Percentiles rank a stretch among this genome's conserved stretches.
These are phyloP conservation scores for Heliocybe sulcata DNA, from an alignment of 1,284 basidiomycete species.

Conservation along the genomic window DNA sequence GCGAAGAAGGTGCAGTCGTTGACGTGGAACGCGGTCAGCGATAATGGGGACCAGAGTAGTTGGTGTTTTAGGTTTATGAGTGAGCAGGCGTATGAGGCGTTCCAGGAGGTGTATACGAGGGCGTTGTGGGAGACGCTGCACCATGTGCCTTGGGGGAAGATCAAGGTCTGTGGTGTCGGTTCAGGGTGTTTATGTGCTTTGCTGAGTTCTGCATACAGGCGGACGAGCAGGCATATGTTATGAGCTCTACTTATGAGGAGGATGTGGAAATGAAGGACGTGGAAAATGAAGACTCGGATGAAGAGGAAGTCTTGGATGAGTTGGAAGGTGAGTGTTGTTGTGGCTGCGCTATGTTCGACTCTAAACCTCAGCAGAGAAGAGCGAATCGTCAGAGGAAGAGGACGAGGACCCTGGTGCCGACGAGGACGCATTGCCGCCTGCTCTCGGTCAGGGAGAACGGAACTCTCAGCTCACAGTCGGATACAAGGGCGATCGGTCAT, in stretches of 20 bases:
- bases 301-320: slow-evolving; percentile 60
- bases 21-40: slow-evolving; percentile 77
- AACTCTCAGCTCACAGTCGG: slow-evolving; percentile 94
- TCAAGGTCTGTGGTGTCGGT: slow-evolving; percentile 50
- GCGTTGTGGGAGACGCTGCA: slow-evolving; percentile 84
- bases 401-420: slow-evolving; percentile 55
- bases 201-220: slow-evolving; percentile 27
- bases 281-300: slow-evolving; percentile 63
- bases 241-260: slow-evolving; percentile 61
- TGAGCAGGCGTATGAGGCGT: slow-evolving; percentile 52
- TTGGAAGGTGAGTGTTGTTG: slow-evolving; percentile 31
- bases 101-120: slow-evolving; percentile 64
- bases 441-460: slow-evolving; percentile 46
- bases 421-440: slow-evolving; percentile 30
- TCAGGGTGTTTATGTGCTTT: not conserved
- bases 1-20: slow-evolving; percentile 59
- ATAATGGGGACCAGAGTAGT: slow-evolving; percentile 61
- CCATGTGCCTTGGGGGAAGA: slow-evolving; percentile 71
- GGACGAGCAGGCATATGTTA: slow-evolving; percentile 77
- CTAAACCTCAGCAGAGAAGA: slow-evolving; percentile 26
- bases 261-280: slow-evolving; percentile 85
- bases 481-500: slow-evolving; percentile 94
- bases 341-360: not conserved
- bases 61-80: slow-evolving; percentile 79
- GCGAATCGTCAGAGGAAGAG: slow-evolving; percentile 30